Conservation (phyloP, 192 early-diverging fungal species). For the Pilobolus umbonatus region DNA sequence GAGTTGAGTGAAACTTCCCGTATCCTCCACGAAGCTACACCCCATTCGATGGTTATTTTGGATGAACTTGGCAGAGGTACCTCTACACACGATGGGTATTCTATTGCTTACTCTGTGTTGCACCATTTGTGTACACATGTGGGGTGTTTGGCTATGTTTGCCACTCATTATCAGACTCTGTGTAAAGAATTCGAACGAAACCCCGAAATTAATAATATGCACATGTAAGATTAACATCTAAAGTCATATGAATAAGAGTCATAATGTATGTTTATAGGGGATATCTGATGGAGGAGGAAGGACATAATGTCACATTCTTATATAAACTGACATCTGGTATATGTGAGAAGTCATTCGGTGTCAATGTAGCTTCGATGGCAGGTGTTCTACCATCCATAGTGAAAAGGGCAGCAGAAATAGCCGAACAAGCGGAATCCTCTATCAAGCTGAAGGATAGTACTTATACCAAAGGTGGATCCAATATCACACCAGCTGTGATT, state of each 20-base stretch:
- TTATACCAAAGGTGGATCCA: background rate
- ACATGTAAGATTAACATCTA: conserved; percentile 57
- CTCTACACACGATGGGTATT: conserved; percentile 93
- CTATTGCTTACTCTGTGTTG: conserved; percentile 90
- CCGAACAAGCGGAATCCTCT: conserved; percentile 65
- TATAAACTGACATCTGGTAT: conserved; percentile 85
- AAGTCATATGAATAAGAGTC: background rate
- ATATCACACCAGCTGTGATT: background rate
- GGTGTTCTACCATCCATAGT: conserved; percentile 75
- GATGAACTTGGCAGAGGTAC: conserved; percentile 99
- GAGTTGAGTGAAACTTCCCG: conserved; percentile 92
- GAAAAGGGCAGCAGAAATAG: conserved; percentile 62
- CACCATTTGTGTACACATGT: conserved; percentile 76
- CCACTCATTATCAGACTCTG: conserved; percentile 93
- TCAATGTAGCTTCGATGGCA: conserved; percentile 98
- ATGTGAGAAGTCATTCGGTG: conserved; percentile 92
- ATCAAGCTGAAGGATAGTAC: conserved; percentile 7
- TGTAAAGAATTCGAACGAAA: conserved; percentile 80
- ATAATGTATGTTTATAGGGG: conserved; percentile 28
- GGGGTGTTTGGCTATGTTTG: conserved; percentile 89
- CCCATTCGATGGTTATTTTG: conserved; percentile 85
- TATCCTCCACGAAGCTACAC: conserved; percentile 89
- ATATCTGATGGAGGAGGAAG: conserved; percentile 72
- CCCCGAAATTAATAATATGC: conserved; percentile 74
- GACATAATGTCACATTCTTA: conserved; percentile 88